phyloP scores from a whole-genome alignment of 2,329 filamentous ascomycete genomes.

The Epichloe sibirici region DNA sequence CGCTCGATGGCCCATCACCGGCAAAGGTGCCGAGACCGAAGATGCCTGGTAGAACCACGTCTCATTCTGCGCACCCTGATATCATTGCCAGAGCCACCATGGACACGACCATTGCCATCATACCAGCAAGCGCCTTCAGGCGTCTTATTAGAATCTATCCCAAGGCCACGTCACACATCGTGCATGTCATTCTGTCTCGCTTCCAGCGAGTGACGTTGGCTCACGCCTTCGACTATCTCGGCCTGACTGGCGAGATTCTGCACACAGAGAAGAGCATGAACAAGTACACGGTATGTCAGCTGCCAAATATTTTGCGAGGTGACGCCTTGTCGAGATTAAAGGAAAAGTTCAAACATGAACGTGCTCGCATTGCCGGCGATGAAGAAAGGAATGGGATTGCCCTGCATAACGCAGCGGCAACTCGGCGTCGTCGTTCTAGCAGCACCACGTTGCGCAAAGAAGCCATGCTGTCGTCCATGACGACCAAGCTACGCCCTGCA shows the following conservation, averaged over 20 bases:
- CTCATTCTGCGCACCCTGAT: conserved; percentile 83
- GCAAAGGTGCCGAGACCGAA: conserved; percentile 23
- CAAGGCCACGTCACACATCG: conserved; percentile 91
- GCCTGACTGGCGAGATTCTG: conserved; percentile 80
- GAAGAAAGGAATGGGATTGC: conserved; percentile 84
- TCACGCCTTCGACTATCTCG: conserved; percentile 89
- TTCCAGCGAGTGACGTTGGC: conserved; percentile 90
- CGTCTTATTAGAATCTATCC: conserved; percentile 88
- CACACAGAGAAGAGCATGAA: conserved; percentile 91
- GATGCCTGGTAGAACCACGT: conserved; percentile 31
- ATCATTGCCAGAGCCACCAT: conserved; percentile 93
- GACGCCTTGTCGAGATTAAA: conserved; percentile 74
- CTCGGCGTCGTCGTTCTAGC: conserved; percentile 58
- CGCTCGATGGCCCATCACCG: conserved; percentile 42
- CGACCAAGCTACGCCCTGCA: conserved; percentile 28
- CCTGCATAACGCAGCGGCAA: conserved; percentile 64
- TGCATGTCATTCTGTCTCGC: conserved; percentile 90
- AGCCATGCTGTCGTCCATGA: conserved; percentile 57
- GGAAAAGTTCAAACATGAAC: conserved; percentile 80
- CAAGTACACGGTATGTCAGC: conserved; percentile 78
- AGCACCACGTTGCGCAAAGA: conserved; percentile 69
- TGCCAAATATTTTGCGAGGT: conserved; percentile 83
- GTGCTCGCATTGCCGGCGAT: conserved; percentile 67
- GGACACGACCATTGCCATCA: conserved; percentile 96
- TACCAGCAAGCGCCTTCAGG: conserved; percentile 89